Conservation (phyloP, 208 protist genomes). For the Acanthamoeba comandoni region DNA sequence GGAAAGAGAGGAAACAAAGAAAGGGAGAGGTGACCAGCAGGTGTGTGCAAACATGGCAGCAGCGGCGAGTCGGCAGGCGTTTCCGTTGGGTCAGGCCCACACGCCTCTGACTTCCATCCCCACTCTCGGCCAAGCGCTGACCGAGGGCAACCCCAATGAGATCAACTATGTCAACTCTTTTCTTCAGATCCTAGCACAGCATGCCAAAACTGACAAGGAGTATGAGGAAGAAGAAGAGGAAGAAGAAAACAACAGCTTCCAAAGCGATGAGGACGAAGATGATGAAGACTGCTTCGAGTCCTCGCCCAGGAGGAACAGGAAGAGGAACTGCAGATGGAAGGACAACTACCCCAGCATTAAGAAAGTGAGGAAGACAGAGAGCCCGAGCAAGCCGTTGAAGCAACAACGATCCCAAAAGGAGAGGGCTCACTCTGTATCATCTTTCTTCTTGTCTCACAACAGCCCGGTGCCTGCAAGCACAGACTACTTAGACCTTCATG, state of each 20-base stretch:
- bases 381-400: not conserved
- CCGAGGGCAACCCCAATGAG: constrained; percentile 36
- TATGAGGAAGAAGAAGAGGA: constrained; percentile 46
- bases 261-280: constrained; percentile 50
- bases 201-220: constrained; percentile 7
- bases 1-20: too few relatives aligned
- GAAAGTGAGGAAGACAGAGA: not conserved
- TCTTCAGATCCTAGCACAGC: constrained; percentile 34
- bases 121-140: constrained; percentile 32
- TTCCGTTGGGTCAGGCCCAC: constrained; percentile 51
- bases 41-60: too few relatives aligned
- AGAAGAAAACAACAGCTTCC: constrained; percentile 11
- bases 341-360: constrained; percentile 39
- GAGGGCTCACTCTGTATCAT: constrained; percentile 48
- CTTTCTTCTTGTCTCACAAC: constrained; percentile 26
- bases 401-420: not conserved
- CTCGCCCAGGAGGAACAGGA: constrained; percentile 31
- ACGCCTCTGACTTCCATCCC: constrained; percentile 59
- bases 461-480: too few relatives aligned
- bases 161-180: constrained; percentile 53
- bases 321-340: not conserved
- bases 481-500: too few relatives aligned
- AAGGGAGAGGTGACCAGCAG: too few relatives aligned
- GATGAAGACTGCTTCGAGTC: constrained; percentile 63
- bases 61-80: constrained; percentile 23